Conservation (phyloP, 2,329 filamentous ascomycete species). For the Botrytis hyacinthi region DNA sequence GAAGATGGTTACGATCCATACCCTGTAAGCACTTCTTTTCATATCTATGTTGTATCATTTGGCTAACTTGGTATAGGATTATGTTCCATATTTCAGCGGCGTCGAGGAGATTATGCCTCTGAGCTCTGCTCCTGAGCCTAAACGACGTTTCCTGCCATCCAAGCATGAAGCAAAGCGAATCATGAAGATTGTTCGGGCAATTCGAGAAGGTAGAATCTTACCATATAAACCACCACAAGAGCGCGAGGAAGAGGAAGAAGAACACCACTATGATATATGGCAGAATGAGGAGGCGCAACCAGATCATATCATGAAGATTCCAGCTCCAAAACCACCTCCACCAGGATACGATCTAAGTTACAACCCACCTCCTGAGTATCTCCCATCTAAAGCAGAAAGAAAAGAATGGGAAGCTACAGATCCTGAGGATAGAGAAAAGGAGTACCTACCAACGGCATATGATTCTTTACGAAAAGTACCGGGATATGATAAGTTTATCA, state of each 20-base stretch:
- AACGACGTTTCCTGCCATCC: slow-evolving; percentile 90
- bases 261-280: slow-evolving; percentile 82
- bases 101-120: slow-evolving; percentile 91
- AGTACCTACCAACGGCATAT: slow-evolving; percentile 81
- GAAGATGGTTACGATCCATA: slow-evolving; percentile 92
- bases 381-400: slow-evolving; percentile 81
- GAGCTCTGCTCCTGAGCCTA: slow-evolving; percentile 91
- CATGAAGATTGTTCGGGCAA: slow-evolving; percentile 96
- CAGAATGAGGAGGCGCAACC: slow-evolving; percentile 81
- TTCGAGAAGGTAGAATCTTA: slow-evolving; percentile 87
- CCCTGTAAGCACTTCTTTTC: slow-evolving; percentile 54
- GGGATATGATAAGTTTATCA: slow-evolving; percentile 84
- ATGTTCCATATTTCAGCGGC: slow-evolving; percentile 90
- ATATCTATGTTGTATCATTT: slow-evolving; percentile 15
- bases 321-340: slow-evolving; percentile 88
- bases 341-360: slow-evolving; percentile 96
- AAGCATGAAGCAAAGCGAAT: slow-evolving; percentile 96
- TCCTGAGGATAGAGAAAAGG: slow-evolving; percentile 85
- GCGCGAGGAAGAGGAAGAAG: slow-evolving; percentile 69
- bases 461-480: slow-evolving; percentile 87
- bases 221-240: slow-evolving; percentile 79
- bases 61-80: slow-evolving; percentile 54
- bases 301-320: slow-evolving; percentile 89
- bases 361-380: slow-evolving; percentile 91
- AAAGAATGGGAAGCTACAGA: slow-evolving; percentile 82